Evolutionary conservation across 805 yeast species (phyloP).

Genomic region (Nematodospora valgi): DNA sequence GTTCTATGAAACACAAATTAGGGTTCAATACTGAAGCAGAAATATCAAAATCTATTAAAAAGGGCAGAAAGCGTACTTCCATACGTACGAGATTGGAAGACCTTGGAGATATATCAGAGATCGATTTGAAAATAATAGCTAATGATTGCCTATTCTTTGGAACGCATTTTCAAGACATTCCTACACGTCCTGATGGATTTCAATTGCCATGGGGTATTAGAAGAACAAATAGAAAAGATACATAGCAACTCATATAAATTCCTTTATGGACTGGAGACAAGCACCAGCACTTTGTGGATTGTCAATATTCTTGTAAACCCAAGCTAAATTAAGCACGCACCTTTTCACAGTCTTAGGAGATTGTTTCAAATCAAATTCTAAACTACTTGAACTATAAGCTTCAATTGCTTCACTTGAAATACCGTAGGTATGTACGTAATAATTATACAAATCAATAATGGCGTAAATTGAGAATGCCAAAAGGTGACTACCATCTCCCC

Average conservation of each 20-base stretch:
- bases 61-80: background rate
- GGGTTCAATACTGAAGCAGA: background rate
- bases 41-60: constrained; percentile 1
- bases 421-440: background rate
- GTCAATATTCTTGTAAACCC: background rate
- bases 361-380: constrained; percentile 2
- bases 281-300: background rate
- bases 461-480: background rate
- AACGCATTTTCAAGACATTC: constrained; percentile 2
- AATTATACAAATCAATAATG: constrained; percentile 1
- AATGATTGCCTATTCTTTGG: constrained; percentile 8
- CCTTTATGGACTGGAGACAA: background rate
- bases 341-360: constrained; percentile 1
- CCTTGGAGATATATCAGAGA: constrained; percentile 1
- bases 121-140: constrained; percentile 6
- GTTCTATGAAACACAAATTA: background rate
- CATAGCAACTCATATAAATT: too few relatives aligned
- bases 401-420: constrained; percentile 7
- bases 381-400: constrained; percentile 1
- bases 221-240: too few relatives aligned
- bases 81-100: constrained; percentile 2
- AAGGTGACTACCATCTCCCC: background rate
- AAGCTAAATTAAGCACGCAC: background rate
- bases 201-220: constrained; percentile 7
- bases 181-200: constrained; percentile 8